Evolutionary conservation across 1,139 yeast genomes (phyloP), one percentile per base, ranked within the genome.

Genomic region (Candida labiduridarum): DNA sequence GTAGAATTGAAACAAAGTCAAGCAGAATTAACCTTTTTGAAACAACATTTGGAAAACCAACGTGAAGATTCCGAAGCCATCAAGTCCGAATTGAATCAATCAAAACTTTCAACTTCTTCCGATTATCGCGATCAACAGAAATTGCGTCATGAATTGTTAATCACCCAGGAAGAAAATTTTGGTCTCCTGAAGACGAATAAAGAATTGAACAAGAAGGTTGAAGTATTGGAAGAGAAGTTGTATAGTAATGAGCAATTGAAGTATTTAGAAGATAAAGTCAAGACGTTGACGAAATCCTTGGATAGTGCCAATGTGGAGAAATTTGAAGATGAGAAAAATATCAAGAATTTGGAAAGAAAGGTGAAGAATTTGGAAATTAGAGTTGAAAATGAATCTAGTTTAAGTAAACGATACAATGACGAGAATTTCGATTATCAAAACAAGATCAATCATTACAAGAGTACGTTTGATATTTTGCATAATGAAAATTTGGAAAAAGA

Each of bases 381-480:
- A 36, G 64, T 65, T 19, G 72, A 66, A 14, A 74, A 71, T 54
- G 79, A 76, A 55, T 53, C 67, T 4, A 67, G 62, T 47, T 66
- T 74, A 44, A 64, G 73, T 45, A 76, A 76, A 60, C 71, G 68
- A 54, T 77, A 75, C 54, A 76, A 76, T 55, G 79, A 76, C 58
- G 81, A 76, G 56, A 77, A 76, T 59, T 77, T 77, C 60, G 75
- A 73, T 48, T 74, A 62, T 56, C 79, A 75, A 49, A 76, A 78
- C 51, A 72, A 79, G 53, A 64, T 71, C 45, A 66, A 65, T 45
- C 73, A 74, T 47, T 69, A 66, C 50, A 67, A 67, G 52, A 63
- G 69, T 41, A 65, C 77, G 35, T 59, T 69, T 56, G 71, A 70
- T 56, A 62, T 71, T 47, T 61, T 73, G 53, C 72, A 72, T 59